Percentiles rank a stretch among this genome's conserved stretches.
These are phyloP conservation scores for Ophiosphaerella korrae DNA, from an alignment of 2,329 filamentous ascomycete species.

Conservation along the genomic window DNA sequence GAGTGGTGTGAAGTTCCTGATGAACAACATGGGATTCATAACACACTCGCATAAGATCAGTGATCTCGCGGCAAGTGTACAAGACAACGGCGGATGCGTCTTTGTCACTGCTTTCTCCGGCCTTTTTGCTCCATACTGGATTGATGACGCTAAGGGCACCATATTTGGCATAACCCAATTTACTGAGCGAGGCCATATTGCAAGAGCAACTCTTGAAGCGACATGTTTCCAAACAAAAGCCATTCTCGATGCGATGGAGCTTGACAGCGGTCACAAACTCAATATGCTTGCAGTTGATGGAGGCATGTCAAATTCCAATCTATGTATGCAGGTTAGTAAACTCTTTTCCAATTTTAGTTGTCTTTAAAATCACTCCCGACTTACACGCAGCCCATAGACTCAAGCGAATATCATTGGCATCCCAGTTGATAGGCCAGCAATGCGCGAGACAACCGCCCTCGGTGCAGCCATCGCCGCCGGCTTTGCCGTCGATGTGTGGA, in stretches of 20 bases:
- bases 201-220: slow-evolving; percentile 85
- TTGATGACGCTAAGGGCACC: slow-evolving; percentile 88
- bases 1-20: slow-evolving; percentile 72
- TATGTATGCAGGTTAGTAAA: slow-evolving; percentile 74
- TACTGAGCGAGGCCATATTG: slow-evolving; percentile 84
- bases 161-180: slow-evolving; percentile 83
- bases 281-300: slow-evolving; percentile 82
- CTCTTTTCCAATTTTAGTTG: not conserved
- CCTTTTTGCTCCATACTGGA: slow-evolving; percentile 92
- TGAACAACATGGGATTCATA: slow-evolving; percentile 69
- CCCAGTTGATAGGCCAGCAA: slow-evolving; percentile 79
- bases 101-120: slow-evolving; percentile 91
- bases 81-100: slow-evolving; percentile 81
- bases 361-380: slow-evolving; percentile 7
- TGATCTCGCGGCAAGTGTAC: slow-evolving; percentile 66
- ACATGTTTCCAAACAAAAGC: slow-evolving; percentile 93
- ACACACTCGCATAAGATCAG: slow-evolving; percentile 66
- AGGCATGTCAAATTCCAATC: slow-evolving; percentile 84
- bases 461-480: slow-evolving; percentile 89
- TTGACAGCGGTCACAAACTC: slow-evolving; percentile 78
- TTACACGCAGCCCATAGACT: slow-evolving; percentile 53
- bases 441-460: slow-evolving; percentile 89
- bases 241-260: slow-evolving; percentile 89
- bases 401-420: slow-evolving; percentile 87
- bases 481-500: slow-evolving; percentile 81